Evolutionary conservation across 2,329 filamentous ascomycete species (phyloP), one percentile per base, ranked within the genome.

Genomic region (Coleophoma eucalyptorum): DNA sequence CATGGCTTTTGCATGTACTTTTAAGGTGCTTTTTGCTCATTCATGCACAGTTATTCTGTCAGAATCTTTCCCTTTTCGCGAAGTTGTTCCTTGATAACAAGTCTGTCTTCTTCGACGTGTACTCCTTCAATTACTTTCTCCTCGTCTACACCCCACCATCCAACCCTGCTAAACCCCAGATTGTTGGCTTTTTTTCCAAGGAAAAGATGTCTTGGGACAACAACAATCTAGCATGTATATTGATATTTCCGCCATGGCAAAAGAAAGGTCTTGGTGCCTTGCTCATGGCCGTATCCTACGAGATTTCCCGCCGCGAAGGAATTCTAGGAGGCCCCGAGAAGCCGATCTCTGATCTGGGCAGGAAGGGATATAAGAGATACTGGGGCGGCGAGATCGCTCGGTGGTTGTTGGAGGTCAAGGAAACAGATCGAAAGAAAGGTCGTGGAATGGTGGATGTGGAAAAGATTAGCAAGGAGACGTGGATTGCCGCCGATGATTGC

Each of bases 121-220:
- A 85, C 4, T 90, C 89, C 47, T 99, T 99, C 72, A 85, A 96
- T 59, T 99, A 96, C 76, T 97, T 96, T 67, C 80, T 96, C 4
- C 83, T 97, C 48, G 87, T 94, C 42, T 87, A 92, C 64, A 87
- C 84, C 8, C 74, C 80, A n/a, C 59, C 77, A 76, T 7, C 64
- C 68, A 1, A 58, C 55, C 61, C 11, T 20, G 2, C 26, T 18
- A 19, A 37, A 18, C 33, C 45, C 18, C 83, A 86, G 63, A 85
- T 97, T 31, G 82, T 93, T 1, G 94, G 94, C n/a, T 97, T 97
- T 78, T 99, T 97, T 74, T 95, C 89, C 56, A 97, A 99, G 67
- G 94, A 99, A 69, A 97, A 97, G 68, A 88, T 97, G 77, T 96
- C 90, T 3, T 99, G 94, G 93, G 94, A 99, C 64, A 92, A 93